These are phyloP conservation scores for Neostapfia colusana DNA, from an alignment of 176 grass and related monocot genomes.

Conservation along the genomic window DNA sequence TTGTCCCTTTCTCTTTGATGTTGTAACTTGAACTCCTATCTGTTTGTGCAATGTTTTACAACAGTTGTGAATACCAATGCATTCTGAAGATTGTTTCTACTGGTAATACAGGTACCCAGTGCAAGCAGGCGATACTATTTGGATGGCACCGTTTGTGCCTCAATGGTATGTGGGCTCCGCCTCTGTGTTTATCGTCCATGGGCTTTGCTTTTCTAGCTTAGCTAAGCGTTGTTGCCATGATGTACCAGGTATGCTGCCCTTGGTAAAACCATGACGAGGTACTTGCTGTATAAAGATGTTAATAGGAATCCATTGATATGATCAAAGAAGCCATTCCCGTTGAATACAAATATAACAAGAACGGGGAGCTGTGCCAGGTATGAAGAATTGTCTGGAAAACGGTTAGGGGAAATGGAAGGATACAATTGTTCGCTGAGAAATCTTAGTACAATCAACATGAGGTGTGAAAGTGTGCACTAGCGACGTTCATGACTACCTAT, in stretches of 20 bases:
- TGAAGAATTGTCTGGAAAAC: constrained; percentile 8
- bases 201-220: constrained; percentile 27
- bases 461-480: constrained; percentile 2
- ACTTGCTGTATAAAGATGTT: constrained; percentile 97
- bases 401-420: background rate
- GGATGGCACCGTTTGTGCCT: constrained; percentile 98
- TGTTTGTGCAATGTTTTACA: background rate
- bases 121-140: constrained; percentile 91
- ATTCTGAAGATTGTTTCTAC: constrained; percentile 27
- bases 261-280: constrained; percentile 80
- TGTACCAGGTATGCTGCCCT: constrained; percentile 82
- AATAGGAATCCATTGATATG: constrained; percentile 78
- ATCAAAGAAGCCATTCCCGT: constrained; percentile 26
- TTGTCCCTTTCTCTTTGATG: background rate
- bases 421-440: background rate
- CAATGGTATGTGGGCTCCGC: constrained; percentile 60
- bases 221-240: constrained; percentile 32
- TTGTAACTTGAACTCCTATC: background rate
- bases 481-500: background rate
- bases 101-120: constrained; percentile 74
- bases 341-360: constrained; percentile 10
- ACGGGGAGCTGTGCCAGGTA: background rate
- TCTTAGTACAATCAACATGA: background rate
- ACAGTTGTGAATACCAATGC: background rate
- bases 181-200: constrained; percentile 23